A percentile compares a stretch with the other conserved stretches of the same genome.
Evolutionary conservation across 768 basidiomycete species (phyloP).

Genomic region (Phanerodontia chrysosporium): DNA sequence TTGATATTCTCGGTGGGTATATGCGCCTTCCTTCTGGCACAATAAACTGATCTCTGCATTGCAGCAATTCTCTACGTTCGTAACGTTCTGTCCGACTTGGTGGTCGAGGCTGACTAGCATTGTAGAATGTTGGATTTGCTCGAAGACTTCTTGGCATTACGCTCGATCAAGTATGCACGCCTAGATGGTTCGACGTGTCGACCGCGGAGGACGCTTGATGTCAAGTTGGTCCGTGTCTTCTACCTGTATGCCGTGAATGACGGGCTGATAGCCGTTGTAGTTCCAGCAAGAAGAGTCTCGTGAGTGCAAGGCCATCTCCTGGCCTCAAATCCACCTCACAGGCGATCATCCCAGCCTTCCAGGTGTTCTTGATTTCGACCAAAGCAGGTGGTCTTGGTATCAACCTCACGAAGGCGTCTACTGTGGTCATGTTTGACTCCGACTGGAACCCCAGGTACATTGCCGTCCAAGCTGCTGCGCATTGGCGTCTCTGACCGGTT

Average conservation of each 20-base stretch:
- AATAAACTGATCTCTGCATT: background rate
- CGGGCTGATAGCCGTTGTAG: slow-evolving; percentile 21
- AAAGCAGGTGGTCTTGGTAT: slow-evolving; percentile 74
- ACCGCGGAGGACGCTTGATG: slow-evolving; percentile 53
- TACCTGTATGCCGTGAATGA: background rate
- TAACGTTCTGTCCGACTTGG: background rate
- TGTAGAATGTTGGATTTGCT: slow-evolving; percentile 62
- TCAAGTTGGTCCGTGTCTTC: slow-evolving; percentile 39
- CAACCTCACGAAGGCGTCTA: slow-evolving; percentile 78
- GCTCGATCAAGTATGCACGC: slow-evolving; percentile 55
- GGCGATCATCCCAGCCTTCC: slow-evolving; percentile 39
- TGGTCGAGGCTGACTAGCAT: background rate
- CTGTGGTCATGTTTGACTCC: slow-evolving; percentile 76
- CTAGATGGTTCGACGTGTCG: slow-evolving; percentile 53
- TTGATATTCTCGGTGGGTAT: slow-evolving; percentile 60
- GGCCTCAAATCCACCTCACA: background rate
- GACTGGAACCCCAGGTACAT: slow-evolving; percentile 54
- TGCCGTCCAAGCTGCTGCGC: background rate
- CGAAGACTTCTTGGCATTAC: slow-evolving; percentile 61
- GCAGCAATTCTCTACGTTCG: slow-evolving; percentile 56
- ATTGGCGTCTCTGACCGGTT: slow-evolving; percentile 13
- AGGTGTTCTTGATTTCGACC: slow-evolving; percentile 69
- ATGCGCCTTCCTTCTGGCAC: background rate
- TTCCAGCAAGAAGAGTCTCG: slow-evolving; percentile 58
- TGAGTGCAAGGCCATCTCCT: slow-evolving; percentile 24